These are phyloP conservation scores for Stagonosporopsis rhizophila DNA, from an alignment of 2,329 filamentous ascomycete species.

Conservation along the genomic window DNA sequence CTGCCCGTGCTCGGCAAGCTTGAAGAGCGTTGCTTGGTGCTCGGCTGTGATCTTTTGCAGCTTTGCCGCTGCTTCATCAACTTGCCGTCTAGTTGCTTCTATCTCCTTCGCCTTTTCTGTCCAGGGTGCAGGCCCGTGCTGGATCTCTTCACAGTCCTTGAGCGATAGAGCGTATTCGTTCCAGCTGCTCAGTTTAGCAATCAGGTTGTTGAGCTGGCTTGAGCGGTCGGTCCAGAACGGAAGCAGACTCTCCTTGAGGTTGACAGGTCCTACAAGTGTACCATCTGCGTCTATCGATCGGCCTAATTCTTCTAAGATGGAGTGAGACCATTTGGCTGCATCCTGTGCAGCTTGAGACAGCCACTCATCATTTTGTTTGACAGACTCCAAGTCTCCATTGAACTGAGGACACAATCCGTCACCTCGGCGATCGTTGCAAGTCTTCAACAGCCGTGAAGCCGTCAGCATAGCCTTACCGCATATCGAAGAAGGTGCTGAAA, in stretches of 20 bases:
- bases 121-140: slow-evolving; percentile 80
- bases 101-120: slow-evolving; percentile 80
- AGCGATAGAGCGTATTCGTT: slow-evolving; percentile 63
- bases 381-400: slow-evolving; percentile 27
- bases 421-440: slow-evolving; percentile 28
- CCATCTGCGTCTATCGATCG: slow-evolving; percentile 16
- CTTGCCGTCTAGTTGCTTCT: slow-evolving; percentile 79
- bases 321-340: slow-evolving; percentile 15
- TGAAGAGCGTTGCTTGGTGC: slow-evolving; percentile 73
- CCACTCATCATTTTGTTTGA: slow-evolving; percentile 30
- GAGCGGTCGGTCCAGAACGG: slow-evolving; percentile 17
- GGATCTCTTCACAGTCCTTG: slow-evolving; percentile 63
- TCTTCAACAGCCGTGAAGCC: slow-evolving; percentile 32
- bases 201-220: slow-evolving; percentile 15
- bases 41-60: slow-evolving; percentile 81
- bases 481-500: slow-evolving; percentile 24
- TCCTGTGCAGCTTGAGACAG: slow-evolving; percentile 26
- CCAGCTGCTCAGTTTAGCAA: slow-evolving; percentile 62
- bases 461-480: slow-evolving; percentile 27
- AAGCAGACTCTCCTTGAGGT: slow-evolving; percentile 8
- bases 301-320: slow-evolving; percentile 7
- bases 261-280: slow-evolving; percentile 3
- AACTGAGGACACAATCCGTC: slow-evolving; percentile 42
- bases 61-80: slow-evolving; percentile 85
- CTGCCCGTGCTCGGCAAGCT: slow-evolving; percentile 78